phyloP scores from a whole-genome alignment of 495 filamentous ascomycete genomes.

The Aspergillus olivimuriae region DNA sequence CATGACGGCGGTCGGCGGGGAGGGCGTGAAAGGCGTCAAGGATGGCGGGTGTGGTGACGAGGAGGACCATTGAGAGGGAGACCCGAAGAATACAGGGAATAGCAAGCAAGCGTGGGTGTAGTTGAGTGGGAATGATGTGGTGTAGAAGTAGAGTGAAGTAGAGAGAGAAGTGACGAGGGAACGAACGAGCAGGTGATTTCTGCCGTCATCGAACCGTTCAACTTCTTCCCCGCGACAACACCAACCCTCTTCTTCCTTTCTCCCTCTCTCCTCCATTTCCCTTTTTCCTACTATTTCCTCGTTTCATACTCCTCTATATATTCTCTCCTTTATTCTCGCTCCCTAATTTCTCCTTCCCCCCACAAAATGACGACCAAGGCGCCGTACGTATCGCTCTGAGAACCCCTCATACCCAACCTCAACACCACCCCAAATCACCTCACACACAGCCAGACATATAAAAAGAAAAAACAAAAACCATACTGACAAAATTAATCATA shows the following conservation, averaged over 20 bases:
- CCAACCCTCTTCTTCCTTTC: not conserved
- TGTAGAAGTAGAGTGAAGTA: not conserved
- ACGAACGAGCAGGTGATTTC: no score
- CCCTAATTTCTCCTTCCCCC: not conserved
- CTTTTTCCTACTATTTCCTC: no score
- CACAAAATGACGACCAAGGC: not conserved
- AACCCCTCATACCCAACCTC: conserved; percentile 14
- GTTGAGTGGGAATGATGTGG: not conserved
- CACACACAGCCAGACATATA: not conserved
- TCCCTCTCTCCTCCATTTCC: no score
- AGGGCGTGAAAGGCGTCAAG: conserved; percentile 53
- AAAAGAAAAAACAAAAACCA: conserved; percentile 5
- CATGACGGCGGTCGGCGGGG: conserved; percentile 20
- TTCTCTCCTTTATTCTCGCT: conserved; percentile 9
- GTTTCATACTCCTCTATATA: no score
- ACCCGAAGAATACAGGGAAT: not conserved
- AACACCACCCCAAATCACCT: conserved; percentile 3
- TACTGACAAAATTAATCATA: no score
- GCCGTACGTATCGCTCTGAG: conserved; percentile 3
- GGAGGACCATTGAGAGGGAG: conserved; percentile 58
- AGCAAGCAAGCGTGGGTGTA: not conserved
- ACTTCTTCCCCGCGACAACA: no score
- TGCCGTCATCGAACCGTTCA: no score
- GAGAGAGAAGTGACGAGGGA: not conserved
- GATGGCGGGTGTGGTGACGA: conserved; percentile 67